These are phyloP conservation scores for Actinidia arguta DNA, from an alignment of 179 eudicot genomes.

Conservation along the genomic window DNA sequence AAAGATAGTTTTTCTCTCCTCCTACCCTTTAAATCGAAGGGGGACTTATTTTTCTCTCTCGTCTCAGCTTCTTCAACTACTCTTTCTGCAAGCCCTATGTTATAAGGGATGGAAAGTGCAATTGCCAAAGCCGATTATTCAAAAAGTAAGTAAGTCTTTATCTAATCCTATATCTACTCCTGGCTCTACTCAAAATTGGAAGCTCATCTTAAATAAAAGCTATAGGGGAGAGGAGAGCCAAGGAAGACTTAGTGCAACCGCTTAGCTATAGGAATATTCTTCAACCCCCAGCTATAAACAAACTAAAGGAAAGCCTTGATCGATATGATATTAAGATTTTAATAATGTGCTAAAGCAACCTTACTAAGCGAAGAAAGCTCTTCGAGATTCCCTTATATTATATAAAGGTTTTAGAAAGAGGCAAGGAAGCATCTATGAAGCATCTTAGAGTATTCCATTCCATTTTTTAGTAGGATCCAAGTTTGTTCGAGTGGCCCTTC, in stretches of 20 bases:
- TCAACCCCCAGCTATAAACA: neutral
- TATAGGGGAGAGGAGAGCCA: too few species aligned
- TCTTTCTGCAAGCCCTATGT: too few species aligned
- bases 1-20: neutral
- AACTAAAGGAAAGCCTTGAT: constrained; percentile 6
- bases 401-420: constrained; percentile 1
- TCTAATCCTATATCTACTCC: too few species aligned
- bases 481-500: neutral
- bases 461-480: neutral
- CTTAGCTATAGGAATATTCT: neutral
- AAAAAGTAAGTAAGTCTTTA: too few species aligned
- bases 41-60: neutral
- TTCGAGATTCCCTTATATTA: neutral
- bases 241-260: constrained; percentile 5
- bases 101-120: too few species aligned
- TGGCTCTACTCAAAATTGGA: too few species aligned
- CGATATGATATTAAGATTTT: neutral
- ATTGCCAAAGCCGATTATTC: too few species aligned
- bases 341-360: too few species aligned
- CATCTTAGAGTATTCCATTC: neutral
- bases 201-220: too few species aligned
- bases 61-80: neutral
- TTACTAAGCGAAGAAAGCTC: neutral
- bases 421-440: neutral
- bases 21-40: neutral